Conservation (phyloP, 225 moss, liverwort and hornwort genomes). For the Polytrichum commune region DNA sequence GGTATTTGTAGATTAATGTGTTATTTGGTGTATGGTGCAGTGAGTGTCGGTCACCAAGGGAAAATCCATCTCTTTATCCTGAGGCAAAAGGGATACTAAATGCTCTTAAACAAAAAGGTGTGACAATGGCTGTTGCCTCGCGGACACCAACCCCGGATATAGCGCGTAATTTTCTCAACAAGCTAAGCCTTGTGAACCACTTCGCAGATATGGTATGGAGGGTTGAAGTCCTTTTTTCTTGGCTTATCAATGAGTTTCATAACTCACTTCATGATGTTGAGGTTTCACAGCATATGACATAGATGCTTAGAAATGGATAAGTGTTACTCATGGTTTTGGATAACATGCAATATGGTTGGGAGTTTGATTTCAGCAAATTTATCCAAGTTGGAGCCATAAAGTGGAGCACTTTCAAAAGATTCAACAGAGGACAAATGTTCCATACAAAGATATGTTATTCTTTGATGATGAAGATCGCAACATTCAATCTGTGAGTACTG, state of each 20-base stretch:
- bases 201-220: slow-evolving; percentile 62
- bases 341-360: too few relatives aligned
- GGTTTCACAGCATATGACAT: background rate
- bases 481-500: slow-evolving; percentile 58
- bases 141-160: slow-evolving; percentile 74
- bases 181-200: slow-evolving; percentile 51
- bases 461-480: slow-evolving; percentile 92
- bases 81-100: slow-evolving; percentile 72
- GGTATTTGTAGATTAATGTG: background rate
- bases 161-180: slow-evolving; percentile 67
- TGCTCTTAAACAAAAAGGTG: slow-evolving; percentile 79
- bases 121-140: slow-evolving; percentile 83
- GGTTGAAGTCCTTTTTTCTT: too few relatives aligned
- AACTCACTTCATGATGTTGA: background rate
- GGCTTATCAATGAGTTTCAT: too few relatives aligned
- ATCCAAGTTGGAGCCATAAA: slow-evolving; percentile 85
- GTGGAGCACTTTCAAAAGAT: slow-evolving; percentile 86
- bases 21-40: slow-evolving; percentile 28
- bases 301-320: background rate
- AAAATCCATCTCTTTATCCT: slow-evolving; percentile 70
- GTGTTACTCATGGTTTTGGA: background rate
- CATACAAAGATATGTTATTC: slow-evolving; percentile 70
- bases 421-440: slow-evolving; percentile 62
- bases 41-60: slow-evolving; percentile 68
- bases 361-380: slow-evolving; percentile 64